Conservation (phyloP, 2,329 filamentous ascomycete genomes). For the Botrytis paeoniae region DNA sequence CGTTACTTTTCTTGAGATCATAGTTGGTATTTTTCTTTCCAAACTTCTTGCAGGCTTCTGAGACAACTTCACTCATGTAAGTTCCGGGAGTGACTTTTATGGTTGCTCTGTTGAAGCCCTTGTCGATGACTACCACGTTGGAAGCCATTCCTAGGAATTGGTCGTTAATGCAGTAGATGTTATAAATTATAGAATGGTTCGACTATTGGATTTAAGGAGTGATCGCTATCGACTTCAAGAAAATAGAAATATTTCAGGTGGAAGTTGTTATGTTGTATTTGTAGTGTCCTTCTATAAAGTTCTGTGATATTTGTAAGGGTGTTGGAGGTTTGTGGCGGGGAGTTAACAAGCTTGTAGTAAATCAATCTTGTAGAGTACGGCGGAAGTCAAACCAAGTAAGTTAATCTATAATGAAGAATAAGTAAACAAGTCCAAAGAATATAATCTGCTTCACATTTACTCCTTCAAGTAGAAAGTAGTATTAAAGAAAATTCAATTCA, state of each 20-base stretch:
- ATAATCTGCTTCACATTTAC: not conserved
- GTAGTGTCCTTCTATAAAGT: slow-evolving; percentile 28
- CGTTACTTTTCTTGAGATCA: slow-evolving; percentile 78
- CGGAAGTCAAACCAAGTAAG: not conserved
- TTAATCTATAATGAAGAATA: not conserved
- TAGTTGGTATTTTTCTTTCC: slow-evolving; percentile 60
- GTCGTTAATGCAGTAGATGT: not conserved
- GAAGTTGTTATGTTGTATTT: not conserved
- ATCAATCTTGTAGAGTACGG: not conserved
- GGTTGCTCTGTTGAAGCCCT: slow-evolving; percentile 70
- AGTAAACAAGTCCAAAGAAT: not conserved
- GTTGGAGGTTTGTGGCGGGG: slow-evolving; percentile 31
- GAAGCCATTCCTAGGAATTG: slow-evolving; percentile 63
- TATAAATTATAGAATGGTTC: not conserved
- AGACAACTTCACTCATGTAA: slow-evolving; percentile 78
- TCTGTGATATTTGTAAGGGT: slow-evolving; percentile 32
- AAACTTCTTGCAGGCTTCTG: slow-evolving; percentile 84
- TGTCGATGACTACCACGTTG: slow-evolving; percentile 83
- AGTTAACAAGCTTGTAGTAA: slow-evolving; percentile 16
- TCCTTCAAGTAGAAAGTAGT: no score
- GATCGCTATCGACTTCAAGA: not conserved
- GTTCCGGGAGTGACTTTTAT: slow-evolving; percentile 82
- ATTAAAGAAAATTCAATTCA: not conserved
- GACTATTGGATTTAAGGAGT: no score
- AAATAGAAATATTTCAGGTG: not conserved